Evolutionary conservation across 768 basidiomycete species (phyloP), one percentile per base, ranked within the genome.

Genomic region (Mycena vitilis): DNA sequence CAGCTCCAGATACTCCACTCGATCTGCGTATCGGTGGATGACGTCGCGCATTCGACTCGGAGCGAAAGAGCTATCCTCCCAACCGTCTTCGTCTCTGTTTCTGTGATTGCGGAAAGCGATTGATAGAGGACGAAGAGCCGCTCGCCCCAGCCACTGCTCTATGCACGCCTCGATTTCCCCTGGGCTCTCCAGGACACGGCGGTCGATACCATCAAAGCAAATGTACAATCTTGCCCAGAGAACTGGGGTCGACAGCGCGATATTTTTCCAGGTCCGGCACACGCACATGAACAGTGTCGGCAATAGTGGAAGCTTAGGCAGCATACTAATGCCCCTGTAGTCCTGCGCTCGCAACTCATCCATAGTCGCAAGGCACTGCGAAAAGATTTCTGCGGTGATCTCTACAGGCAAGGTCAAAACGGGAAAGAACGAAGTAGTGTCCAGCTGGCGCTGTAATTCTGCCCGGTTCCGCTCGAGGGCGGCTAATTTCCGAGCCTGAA

Each of bases 11-110:
- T 66, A 30, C 22, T 37, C 25, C 0, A 60, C 20, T 25, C 52
- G 45, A 5, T 25, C 25, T 1, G 65, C 40, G 34, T 66, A 66
- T 16, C 37, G 42, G 15, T 60, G 65, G 48, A 66, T 60, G 30
- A 53, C 22, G 36, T 44, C 49, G 11, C 65, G 65, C 49, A 66
- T 22, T 18, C 40, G 51, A 10, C 18, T 30, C 9, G 40, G 38
- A 15, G 65, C 0, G 15, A 47, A 45, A 47, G 49, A 58, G 15
- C 12, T 23, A 12, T 51, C 44, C 44, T 2, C 18, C 13, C 13
- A 45, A 18, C 18, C 16, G 16, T 45, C 30, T 30, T 30, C 44
- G 44, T 2, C 13, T 20, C 6, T 18, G 15, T 7, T 3, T 45
- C 44, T 22, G 36, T 1, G 22, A 36, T 37, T 20, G 4, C n/a